Conservation (phyloP, 2,329 filamentous ascomycete species). For the Annulohypoxylon truncatum region DNA sequence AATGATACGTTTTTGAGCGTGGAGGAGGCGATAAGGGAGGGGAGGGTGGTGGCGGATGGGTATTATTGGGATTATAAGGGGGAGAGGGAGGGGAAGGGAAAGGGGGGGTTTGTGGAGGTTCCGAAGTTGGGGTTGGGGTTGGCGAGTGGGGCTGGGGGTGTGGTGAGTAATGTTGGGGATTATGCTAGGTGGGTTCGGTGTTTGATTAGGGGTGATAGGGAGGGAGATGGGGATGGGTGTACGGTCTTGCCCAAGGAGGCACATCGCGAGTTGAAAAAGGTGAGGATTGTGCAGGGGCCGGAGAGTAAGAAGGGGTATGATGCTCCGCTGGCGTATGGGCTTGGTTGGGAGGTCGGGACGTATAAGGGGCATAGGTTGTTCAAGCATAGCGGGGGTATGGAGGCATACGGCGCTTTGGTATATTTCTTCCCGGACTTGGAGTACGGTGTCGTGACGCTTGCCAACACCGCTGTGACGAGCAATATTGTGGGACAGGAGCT, state of each 20-base stretch:
- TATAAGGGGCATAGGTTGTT: constrained; percentile 58
- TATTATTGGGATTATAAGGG: constrained; percentile 54
- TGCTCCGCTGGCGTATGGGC: constrained; percentile 53
- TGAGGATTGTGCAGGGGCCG: constrained; percentile 46
- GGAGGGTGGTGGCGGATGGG: constrained; percentile 54
- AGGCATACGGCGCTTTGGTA: constrained; percentile 58
- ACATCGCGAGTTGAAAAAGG: constrained; percentile 50
- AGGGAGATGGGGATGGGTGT: constrained; percentile 42
- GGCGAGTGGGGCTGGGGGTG: constrained; percentile 55
- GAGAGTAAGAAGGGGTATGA: constrained; percentile 45
- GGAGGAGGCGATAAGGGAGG: constrained; percentile 46
- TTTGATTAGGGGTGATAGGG: constrained; percentile 51
- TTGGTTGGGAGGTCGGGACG: constrained; percentile 54
- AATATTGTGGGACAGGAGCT: constrained; percentile 52
- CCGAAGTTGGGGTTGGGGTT: constrained; percentile 46
- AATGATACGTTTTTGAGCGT: constrained; percentile 52
- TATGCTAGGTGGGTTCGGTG: constrained; percentile 64
- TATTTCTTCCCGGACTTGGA: constrained; percentile 58
- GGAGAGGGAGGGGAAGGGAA: not conserved
- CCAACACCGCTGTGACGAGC: constrained; percentile 57
- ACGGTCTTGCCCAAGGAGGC: constrained; percentile 51
- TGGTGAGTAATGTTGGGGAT: constrained; percentile 61
- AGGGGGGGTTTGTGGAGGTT: constrained; percentile 40
- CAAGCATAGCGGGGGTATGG: constrained; percentile 57
- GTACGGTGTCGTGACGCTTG: constrained; percentile 57